Evolutionary conservation across 495 filamentous ascomycete genomes (phyloP).

Genomic region (Schizothecium vesticola): DNA sequence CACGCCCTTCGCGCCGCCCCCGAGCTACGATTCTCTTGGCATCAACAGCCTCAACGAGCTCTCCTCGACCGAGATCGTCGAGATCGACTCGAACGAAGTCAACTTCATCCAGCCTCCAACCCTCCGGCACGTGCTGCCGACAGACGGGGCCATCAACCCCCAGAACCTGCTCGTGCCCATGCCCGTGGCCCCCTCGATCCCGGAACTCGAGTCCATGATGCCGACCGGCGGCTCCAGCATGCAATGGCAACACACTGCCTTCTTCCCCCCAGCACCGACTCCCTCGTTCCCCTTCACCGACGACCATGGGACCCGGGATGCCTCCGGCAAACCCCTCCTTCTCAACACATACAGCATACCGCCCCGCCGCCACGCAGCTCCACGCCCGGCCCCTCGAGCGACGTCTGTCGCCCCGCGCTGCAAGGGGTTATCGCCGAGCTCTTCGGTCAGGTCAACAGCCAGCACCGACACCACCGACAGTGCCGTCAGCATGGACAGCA

Average conservation of each 20-base stretch:
- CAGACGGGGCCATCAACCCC: slow-evolving; percentile 25
- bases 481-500: slow-evolving; percentile 12
- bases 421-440: slow-evolving; percentile 35
- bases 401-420: slow-evolving; percentile 17
- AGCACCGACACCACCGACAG: slow-evolving; percentile 31
- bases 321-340: slow-evolving; percentile 21
- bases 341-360: slow-evolving; percentile 27
- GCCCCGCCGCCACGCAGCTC: slow-evolving; percentile 17
- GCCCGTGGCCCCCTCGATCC: slow-evolving; percentile 13
- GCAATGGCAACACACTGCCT: slow-evolving; percentile 19
- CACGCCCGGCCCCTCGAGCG: slow-evolving; percentile 18
- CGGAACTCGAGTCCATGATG: slow-evolving; percentile 31
- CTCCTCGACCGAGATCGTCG: slow-evolving; percentile 38
- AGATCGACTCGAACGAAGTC: slow-evolving; percentile 42
- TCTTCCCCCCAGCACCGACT: background rate
- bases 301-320: slow-evolving; percentile 2
- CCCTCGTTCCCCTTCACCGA: slow-evolving; percentile 8
- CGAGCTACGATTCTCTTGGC: slow-evolving; percentile 39
- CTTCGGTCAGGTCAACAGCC: slow-evolving; percentile 34
- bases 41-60: slow-evolving; percentile 31
- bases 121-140: slow-evolving; percentile 6
- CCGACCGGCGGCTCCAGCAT: slow-evolving; percentile 16
- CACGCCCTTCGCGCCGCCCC: slow-evolving; percentile 27
- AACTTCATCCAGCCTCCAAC: background rate
- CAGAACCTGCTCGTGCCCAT: slow-evolving; percentile 24